Percentiles rank a stretch among this genome's conserved stretches.
phyloP scores from a whole-genome alignment of 305 asterid genomes.

The Fraxinus latifolia region DNA sequence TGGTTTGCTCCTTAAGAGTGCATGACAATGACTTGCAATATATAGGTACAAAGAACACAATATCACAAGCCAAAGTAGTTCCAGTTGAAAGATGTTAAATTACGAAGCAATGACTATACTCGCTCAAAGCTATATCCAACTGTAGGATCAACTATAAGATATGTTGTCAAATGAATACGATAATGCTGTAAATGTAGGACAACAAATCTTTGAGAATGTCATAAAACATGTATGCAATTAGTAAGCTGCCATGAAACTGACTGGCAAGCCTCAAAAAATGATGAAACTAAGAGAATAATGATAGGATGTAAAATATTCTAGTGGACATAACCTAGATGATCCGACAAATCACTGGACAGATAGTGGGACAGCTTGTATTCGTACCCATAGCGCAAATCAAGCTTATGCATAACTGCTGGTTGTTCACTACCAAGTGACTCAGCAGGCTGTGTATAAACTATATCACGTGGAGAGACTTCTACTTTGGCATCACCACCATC shows the following conservation, averaged over 20 bases:
- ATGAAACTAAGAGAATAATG: not conserved
- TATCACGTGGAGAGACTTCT: constrained; percentile 95
- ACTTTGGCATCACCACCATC: constrained; percentile 98
- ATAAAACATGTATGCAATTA: not conserved
- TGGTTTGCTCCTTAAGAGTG: not conserved
- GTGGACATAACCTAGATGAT: not conserved
- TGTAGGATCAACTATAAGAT: not conserved
- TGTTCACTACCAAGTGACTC: constrained; percentile 63
- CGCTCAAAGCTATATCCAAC: not conserved
- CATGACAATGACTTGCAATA: not conserved
- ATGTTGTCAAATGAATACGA: not conserved
- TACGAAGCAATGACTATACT: not conserved
- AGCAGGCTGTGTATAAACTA: constrained; percentile 79
- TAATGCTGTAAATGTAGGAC: not conserved
- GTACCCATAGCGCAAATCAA: constrained; percentile 91
- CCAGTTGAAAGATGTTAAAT: not conserved
- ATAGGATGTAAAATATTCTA: not conserved
- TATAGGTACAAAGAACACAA: not conserved
- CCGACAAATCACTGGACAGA: not conserved
- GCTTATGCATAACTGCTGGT: constrained; percentile 73
- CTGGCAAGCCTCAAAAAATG: not conserved
- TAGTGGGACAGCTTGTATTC: constrained; percentile 20
- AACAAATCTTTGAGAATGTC: not conserved
- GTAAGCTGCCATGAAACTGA: not conserved
- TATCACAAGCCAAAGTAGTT: not conserved